Percentiles rank a stretch among this genome's conserved stretches.
Conservation (phyloP, 257 asterid species). For the Rubia yunnanensis region DNA sequence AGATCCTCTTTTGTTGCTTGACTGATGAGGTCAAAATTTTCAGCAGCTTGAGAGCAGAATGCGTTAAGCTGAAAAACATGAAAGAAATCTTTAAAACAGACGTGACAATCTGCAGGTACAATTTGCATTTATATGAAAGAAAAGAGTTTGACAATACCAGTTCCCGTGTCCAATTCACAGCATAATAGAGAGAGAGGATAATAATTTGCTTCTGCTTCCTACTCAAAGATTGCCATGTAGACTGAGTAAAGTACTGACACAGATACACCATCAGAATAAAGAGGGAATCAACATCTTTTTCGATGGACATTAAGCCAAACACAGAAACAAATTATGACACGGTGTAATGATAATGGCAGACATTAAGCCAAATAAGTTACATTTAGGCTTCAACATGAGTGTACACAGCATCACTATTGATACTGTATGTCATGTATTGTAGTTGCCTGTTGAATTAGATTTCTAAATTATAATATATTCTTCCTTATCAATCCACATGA, state of each 20-base stretch:
- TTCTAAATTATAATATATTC: neutral
- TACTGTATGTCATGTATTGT: too few species aligned
- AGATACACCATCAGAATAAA: constrained; percentile 20
- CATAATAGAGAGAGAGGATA: constrained; percentile 62
- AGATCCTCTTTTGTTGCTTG: constrained; percentile 67
- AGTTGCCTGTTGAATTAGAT: neutral
- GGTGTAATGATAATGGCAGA: neutral
- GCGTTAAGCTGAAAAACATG: constrained; percentile 54
- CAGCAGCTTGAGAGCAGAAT: constrained; percentile 60
- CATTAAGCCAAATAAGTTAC: neutral
- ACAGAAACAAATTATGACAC: neutral
- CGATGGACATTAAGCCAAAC: neutral
- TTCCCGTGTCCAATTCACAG: constrained; percentile 86
- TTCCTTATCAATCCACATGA: neutral
- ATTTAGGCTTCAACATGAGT: neutral
- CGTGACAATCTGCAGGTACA: neutral
- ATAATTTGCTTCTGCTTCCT: constrained; percentile 60
- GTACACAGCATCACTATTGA: neutral
- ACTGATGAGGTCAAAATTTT: constrained; percentile 40
- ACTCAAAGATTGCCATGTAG: constrained; percentile 49
- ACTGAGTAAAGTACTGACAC: constrained; percentile 47
- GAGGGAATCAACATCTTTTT: constrained; percentile 16
- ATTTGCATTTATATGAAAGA: neutral
- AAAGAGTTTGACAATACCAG: constrained; percentile 34
- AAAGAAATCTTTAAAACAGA: constrained; percentile 15